A percentile compares a stretch with the other conserved stretches of the same genome.
These are phyloP conservation scores for Ascosphaera apis DNA, from an alignment of 2,329 filamentous ascomycete genomes.

Conservation along the genomic window DNA sequence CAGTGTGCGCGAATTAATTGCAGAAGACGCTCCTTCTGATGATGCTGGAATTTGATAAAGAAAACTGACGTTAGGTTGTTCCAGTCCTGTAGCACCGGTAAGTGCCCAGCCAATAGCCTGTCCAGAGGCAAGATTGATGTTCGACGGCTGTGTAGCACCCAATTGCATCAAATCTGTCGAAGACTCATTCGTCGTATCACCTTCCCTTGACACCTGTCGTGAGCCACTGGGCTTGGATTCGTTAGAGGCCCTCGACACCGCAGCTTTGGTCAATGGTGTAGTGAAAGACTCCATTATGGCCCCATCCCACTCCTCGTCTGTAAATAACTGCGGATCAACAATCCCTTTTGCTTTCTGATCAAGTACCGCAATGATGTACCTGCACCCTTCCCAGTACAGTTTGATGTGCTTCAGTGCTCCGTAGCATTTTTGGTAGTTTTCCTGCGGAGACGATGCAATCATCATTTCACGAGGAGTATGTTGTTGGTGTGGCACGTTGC, in stretches of 20 bases:
- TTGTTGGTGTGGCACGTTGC: too few relatives aligned
- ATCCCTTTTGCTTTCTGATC: constrained; percentile 77
- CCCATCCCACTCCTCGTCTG: constrained; percentile 54
- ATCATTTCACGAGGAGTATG: constrained; percentile 15
- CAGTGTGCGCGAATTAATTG: neutral
- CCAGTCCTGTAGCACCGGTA: constrained; percentile 70
- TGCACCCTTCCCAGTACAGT: constrained; percentile 64
- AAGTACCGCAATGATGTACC: constrained; percentile 66
- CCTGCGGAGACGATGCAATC: constrained; percentile 53
- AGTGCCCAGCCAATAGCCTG: constrained; percentile 57
- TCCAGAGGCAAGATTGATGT: constrained; percentile 15
- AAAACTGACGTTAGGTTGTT: constrained; percentile 59
- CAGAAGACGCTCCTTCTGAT: neutral
- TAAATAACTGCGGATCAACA: constrained; percentile 46
- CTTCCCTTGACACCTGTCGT: constrained; percentile 7
- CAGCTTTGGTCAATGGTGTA: constrained; percentile 12
- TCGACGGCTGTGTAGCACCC: constrained; percentile 16
- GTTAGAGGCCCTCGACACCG: constrained; percentile 19
- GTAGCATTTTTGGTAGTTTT: constrained; percentile 74
- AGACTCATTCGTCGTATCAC: neutral
- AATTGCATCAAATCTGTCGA: neutral
- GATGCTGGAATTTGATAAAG: constrained; percentile 42
- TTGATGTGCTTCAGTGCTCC: constrained; percentile 63
- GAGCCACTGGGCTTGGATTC: constrained; percentile 28
- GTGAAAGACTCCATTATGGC: constrained; percentile 25